A percentile compares a stretch with the other conserved stretches of the same genome.
Conservation (phyloP, 441 rosid genomes). For the Adansonia grandidieri region DNA sequence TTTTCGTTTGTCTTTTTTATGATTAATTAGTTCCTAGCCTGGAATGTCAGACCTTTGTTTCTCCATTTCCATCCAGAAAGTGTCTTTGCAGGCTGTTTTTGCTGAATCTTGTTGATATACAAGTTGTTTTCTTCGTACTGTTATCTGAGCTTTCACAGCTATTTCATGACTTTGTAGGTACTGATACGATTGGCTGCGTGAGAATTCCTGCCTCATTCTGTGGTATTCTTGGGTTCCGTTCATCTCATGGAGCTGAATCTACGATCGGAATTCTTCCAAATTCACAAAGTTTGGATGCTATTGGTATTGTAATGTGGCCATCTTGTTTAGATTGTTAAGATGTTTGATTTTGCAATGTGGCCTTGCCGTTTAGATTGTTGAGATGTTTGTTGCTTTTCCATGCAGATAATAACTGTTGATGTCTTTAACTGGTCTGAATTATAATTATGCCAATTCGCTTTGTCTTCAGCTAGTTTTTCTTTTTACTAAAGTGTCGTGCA, state of each 20-base stretch:
- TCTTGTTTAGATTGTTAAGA: not conserved
- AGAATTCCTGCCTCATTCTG: conserved; percentile 91
- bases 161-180: conserved; percentile 51
- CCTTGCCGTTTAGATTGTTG: not conserved
- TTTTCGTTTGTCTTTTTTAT: not conserved
- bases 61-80: not conserved
- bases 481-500: not conserved
- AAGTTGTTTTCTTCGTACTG: conserved; percentile 5
- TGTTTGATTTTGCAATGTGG: conserved; percentile 15
- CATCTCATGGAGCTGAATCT: conserved; percentile 84
- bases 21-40: not conserved
- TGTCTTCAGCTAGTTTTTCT: not conserved
- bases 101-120: conserved; percentile 8
- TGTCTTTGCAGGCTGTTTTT: not conserved
- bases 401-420: not conserved
- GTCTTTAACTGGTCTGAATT: not conserved
- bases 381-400: conserved; percentile 6
- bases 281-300: conserved; percentile 85
- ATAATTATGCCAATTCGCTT: conserved; percentile 2
- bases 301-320: conserved; percentile 55
- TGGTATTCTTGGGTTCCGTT: conserved; percentile 86
- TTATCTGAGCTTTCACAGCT: conserved; percentile 8
- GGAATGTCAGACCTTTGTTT: not conserved
- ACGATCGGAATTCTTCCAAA: conserved; percentile 74
- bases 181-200: conserved; percentile 81